Evolutionary conservation across 2,329 filamentous ascomycete species (phyloP), one percentile per base, ranked within the genome.

Genomic region (Talaromyces atroroseus): DNA sequence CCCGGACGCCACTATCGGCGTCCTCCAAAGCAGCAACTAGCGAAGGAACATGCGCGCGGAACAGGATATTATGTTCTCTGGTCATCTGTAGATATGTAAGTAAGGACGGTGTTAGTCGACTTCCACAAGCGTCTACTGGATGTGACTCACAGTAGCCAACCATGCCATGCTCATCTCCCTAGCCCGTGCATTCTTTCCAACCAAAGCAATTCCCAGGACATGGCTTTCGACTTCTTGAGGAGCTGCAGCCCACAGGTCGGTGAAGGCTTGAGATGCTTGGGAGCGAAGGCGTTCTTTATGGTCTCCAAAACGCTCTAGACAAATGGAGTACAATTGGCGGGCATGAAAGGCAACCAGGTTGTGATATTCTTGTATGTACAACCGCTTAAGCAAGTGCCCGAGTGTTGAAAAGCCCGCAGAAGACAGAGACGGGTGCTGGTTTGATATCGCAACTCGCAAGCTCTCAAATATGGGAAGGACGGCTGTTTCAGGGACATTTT

Each of bases 21-120:
- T 96, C 92, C 73, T 96, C 92, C 44, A 96, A 81, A 62, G 94
- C 82, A 54, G 90, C 87, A 76, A 96, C 92, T 42, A 96, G 80
- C 11, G 82, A 81, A 2, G 89, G 87, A 1, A 95, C 91, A 69
- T 95, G 96, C 65, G 78, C 78, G 60, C 90, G 87, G 74, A 96
- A 96, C 38, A 86, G 85, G 62, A 96, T 77, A 40, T 84, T 85
- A 58, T 91, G 83, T 54, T 90, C 87, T 67, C 86, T 82, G 70
- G 94, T 88, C 86, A 92, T 95, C 82, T 90, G 67, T 38, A 58
- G 42, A 21, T 10, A 24, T 52, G 26, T 45, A 20, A 10, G 23
- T 52, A 5, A 59, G n/a, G 23, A 29, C 16, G 14, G 12, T 36
- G 49, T 32, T 44, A 6, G 21, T 20, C 11, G 16, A 40, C 18